These are phyloP conservation scores for Boeremia lycopersici DNA, from an alignment of 2,329 filamentous ascomycete species.

Conservation along the genomic window DNA sequence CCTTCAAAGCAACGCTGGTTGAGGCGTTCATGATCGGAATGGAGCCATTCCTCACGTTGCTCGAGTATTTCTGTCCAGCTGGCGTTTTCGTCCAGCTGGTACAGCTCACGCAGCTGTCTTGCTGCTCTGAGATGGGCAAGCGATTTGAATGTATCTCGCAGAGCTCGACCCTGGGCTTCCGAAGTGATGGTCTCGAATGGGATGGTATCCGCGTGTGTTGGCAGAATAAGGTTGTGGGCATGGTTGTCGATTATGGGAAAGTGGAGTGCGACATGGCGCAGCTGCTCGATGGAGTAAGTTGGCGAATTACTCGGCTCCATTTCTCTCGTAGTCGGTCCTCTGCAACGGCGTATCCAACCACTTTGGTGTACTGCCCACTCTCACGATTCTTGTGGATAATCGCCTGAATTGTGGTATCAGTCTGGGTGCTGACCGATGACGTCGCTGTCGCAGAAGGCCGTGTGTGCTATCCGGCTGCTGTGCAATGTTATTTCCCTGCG, in stretches of 20 bases:
- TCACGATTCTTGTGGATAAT: not conserved
- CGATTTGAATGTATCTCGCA: constrained; percentile 65
- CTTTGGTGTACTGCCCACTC: no score
- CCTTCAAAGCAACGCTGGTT: constrained; percentile 70
- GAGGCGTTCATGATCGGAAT: constrained; percentile 60
- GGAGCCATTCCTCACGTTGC: constrained; percentile 55
- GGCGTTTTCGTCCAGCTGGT: constrained; percentile 62
- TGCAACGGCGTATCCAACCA: not conserved
- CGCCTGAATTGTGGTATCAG: not conserved
- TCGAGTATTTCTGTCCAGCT: constrained; percentile 64
- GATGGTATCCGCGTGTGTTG: constrained; percentile 55
- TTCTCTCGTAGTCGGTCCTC: not conserved
- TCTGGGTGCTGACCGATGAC: constrained; percentile 5
- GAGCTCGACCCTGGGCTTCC: constrained; percentile 72
- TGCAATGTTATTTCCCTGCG: not conserved
- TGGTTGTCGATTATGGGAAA: constrained; percentile 75
- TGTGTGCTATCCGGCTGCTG: not conserved
- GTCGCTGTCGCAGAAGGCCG: constrained; percentile 4
- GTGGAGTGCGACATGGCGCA: constrained; percentile 42
- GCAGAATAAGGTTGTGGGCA: constrained; percentile 70
- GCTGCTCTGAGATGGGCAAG: constrained; percentile 74
- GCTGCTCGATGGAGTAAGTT: constrained; percentile 38
- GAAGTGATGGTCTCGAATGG: constrained; percentile 69
- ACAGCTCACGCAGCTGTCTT: constrained; percentile 68
- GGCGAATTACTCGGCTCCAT: constrained; percentile 28